Conservation (phyloP, 208 protist species). For the Leishmania tarentolae region DNA sequence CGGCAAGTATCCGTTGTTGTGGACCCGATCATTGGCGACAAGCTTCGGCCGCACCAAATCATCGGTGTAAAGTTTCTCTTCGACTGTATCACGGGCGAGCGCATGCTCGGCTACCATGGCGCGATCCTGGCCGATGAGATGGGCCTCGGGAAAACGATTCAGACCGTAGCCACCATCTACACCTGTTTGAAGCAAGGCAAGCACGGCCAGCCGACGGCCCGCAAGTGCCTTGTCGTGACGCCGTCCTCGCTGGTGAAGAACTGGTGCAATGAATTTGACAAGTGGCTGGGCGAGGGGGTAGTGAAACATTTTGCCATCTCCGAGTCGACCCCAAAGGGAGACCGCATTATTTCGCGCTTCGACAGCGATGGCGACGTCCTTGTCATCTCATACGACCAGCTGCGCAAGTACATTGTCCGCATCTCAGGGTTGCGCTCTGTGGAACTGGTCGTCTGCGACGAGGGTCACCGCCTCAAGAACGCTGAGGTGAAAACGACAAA, state of each 20-base stretch:
- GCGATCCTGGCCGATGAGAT: constrained; percentile 96
- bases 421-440: constrained; percentile 62
- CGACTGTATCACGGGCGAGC: constrained; percentile 90
- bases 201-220: constrained; percentile 72
- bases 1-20: constrained; percentile 90
- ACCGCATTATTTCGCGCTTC: constrained; percentile 94
- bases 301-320: constrained; percentile 92
- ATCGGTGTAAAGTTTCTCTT: constrained; percentile 93
- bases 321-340: constrained; percentile 88
- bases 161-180: constrained; percentile 93
- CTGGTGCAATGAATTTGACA: constrained; percentile 94
- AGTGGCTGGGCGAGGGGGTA: constrained; percentile 82
- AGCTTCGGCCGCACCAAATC: constrained; percentile 90
- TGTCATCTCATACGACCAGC: constrained; percentile 91
- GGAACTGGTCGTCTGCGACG: constrained; percentile 86
- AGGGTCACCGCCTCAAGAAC: constrained; percentile 88
- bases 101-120: constrained; percentile 89
- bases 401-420: constrained; percentile 74
- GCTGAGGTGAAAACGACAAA: constrained; percentile 87
- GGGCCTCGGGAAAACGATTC: constrained; percentile 97
- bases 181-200: constrained; percentile 93
- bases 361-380: constrained; percentile 89
- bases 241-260: constrained; percentile 91
- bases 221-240: constrained; percentile 92
- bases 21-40: constrained; percentile 91